phyloP scores from a whole-genome alignment of 306 rosid genomes.

The Malus asiatica region DNA sequence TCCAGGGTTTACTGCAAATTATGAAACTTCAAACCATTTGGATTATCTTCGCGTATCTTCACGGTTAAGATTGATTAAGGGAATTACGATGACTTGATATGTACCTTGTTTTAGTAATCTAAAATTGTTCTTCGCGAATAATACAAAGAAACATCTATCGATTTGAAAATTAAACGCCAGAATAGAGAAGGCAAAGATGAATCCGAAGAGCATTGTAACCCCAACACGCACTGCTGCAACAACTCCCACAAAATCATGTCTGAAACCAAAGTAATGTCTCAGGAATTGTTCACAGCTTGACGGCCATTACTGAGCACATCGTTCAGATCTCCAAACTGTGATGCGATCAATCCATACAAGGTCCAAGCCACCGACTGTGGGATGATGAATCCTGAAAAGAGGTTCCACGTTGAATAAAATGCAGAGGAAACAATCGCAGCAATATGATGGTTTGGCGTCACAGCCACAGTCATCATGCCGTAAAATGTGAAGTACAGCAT shows the following conservation, averaged over 20 bases:
- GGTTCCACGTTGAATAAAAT: slow-evolving; percentile 68
- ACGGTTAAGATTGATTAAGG: neutral
- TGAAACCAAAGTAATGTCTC: slow-evolving; percentile 23
- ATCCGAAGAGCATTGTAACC: slow-evolving; percentile 23
- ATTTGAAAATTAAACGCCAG: slow-evolving; percentile 32
- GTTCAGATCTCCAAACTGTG: slow-evolving; percentile 44
- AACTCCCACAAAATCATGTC: slow-evolving; percentile 29
- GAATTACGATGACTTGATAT: neutral
- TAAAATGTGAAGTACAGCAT: slow-evolving; percentile 67
- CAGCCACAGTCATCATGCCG: slow-evolving; percentile 82
- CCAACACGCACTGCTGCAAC: slow-evolving; percentile 22
- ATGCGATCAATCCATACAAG: slow-evolving; percentile 49
- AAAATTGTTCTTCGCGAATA: neutral
- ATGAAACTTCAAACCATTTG: neutral
- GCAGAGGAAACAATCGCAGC: slow-evolving; percentile 53
- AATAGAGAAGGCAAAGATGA: slow-evolving; percentile 33
- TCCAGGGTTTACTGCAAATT: neutral
- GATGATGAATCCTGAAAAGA: slow-evolving; percentile 71
- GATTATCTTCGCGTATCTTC: neutral
- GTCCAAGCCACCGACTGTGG: slow-evolving; percentile 54
- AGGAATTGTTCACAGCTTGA: slow-evolving; percentile 17
- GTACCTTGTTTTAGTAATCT: neutral
- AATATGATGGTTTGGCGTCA: slow-evolving; percentile 66
- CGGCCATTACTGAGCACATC: neutral
- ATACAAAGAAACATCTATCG: slow-evolving; percentile 1